Conservation (phyloP, 345 rosid genomes). For the Eucalyptus sp. region DNA sequence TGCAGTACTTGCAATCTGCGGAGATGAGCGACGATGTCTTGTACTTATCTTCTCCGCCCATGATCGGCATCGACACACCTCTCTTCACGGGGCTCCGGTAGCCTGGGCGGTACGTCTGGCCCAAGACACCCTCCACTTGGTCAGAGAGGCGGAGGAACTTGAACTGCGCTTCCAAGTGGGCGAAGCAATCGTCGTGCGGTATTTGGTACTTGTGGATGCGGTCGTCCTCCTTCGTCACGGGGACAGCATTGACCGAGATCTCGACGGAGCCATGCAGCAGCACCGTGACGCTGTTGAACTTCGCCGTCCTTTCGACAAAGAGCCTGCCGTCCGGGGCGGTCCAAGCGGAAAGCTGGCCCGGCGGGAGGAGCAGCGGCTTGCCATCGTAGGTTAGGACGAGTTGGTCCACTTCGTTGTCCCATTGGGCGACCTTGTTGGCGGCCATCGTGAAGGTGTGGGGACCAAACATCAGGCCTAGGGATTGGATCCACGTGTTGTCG, state of each 20-base stretch:
- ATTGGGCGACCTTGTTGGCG: background rate
- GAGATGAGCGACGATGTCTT: background rate
- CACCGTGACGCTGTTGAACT: background rate
- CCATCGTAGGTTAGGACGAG: background rate
- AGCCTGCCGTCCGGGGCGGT: background rate
- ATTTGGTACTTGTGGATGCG: constrained; percentile 1
- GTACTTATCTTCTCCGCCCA: constrained; percentile 4
- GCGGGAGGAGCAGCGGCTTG: background rate
- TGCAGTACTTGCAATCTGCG: background rate
- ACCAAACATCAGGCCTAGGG: constrained; percentile 2
- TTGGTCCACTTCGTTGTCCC: background rate
- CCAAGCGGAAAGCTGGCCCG: background rate
- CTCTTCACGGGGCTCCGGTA: constrained; percentile 1
- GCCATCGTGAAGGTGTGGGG: background rate
- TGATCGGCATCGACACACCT: background rate
- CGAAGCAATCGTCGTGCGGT: background rate
- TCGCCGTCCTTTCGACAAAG: background rate
- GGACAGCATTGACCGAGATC: background rate
- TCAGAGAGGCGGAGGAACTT: background rate
- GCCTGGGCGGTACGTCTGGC: constrained; percentile 1
- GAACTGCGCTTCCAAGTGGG: constrained; percentile 3
- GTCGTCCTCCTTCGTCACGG: background rate
- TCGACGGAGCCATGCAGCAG: background rate
- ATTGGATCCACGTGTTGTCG: constrained; percentile 5
- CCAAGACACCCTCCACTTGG: background rate